Percentiles rank a stretch among this genome's conserved stretches.
phyloP scores from a whole-genome alignment of 1,139 yeast genomes.

The Geotrichum bryndzae region DNA sequence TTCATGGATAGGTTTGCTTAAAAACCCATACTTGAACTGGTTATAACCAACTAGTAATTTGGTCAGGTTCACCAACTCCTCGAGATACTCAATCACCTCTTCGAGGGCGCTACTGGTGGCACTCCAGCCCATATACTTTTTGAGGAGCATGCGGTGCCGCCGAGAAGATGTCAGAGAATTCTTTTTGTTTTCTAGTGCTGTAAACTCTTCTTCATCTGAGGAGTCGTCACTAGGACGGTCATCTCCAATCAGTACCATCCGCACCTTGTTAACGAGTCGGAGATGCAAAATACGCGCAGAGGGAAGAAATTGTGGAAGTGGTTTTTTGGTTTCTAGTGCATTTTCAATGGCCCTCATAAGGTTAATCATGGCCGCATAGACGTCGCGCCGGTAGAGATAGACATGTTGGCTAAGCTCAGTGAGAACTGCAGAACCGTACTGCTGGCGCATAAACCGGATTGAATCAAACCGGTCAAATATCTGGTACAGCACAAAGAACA shows the following conservation, averaged over 20 bases:
- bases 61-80: slow-evolving; percentile 41
- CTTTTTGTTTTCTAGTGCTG: slow-evolving; percentile 4
- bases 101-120: slow-evolving; percentile 46
- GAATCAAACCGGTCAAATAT: slow-evolving; percentile 46
- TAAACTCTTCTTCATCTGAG: slow-evolving; percentile 10
- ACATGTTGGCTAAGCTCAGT: slow-evolving; percentile 42
- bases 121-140: slow-evolving; percentile 46
- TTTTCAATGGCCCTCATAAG: slow-evolving; percentile 41
- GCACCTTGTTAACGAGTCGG: slow-evolving; percentile 41
- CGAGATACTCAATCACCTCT: slow-evolving; percentile 46
- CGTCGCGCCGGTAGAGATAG: slow-evolving; percentile 42
- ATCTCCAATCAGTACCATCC: slow-evolving; percentile 30
- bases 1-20: slow-evolving; percentile 43
- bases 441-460: slow-evolving; percentile 40
- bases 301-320: slow-evolving; percentile 47
- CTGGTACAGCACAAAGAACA: slow-evolving; percentile 43
- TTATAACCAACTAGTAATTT: slow-evolving; percentile 44
- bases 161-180: slow-evolving; percentile 13
- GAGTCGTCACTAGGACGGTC: slow-evolving; percentile 1
- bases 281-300: slow-evolving; percentile 45
- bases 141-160: slow-evolving; percentile 30
- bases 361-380: slow-evolving; percentile 38
- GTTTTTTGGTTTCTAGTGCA: slow-evolving; percentile 41
- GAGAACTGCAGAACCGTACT: slow-evolving; percentile 43
- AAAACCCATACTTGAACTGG: slow-evolving; percentile 46